Evolutionary conservation across 345 rosid species (phyloP).

Genomic region (Eucalyptus marginata): DNA sequence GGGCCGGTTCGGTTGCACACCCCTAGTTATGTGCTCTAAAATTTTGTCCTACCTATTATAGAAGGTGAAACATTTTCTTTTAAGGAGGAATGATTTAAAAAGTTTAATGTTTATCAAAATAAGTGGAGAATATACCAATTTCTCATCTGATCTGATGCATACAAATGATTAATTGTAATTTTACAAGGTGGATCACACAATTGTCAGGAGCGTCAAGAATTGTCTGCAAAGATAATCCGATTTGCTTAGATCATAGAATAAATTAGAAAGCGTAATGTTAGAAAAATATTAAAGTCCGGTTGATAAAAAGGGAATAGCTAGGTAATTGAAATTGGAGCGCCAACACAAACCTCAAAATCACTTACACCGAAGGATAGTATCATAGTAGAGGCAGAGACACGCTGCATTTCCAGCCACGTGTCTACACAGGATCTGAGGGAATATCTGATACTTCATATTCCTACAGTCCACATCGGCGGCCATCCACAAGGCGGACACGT

Average conservation of each 20-base stretch:
- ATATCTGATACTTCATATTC: background rate
- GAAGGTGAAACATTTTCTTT: too few species aligned
- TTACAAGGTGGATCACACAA: background rate
- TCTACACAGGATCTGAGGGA: background rate
- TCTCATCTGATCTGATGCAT: background rate
- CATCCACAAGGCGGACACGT: background rate
- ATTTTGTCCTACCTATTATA: background rate
- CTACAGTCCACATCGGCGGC: background rate
- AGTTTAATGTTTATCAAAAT: background rate
- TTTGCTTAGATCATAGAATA: rapidly evolving
- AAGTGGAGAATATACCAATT: background rate
- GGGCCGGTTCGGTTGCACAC: rapidly evolving
- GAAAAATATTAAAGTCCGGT: background rate
- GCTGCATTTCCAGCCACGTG: background rate
- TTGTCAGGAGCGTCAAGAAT: background rate
- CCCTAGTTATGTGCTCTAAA: background rate
- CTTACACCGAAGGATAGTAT: background rate
- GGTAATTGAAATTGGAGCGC: background rate
- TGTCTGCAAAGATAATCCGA: background rate
- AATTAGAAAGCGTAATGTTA: background rate
- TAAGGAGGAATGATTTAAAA: background rate
- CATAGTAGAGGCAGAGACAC: too few species aligned
- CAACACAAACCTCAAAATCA: background rate
- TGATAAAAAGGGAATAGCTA: background rate
- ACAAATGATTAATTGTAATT: background rate